Percentiles rank a stretch among this genome's conserved stretches.
Evolutionary conservation across 805 yeast species (phyloP).

Genomic region (Ogataea methanolica): DNA sequence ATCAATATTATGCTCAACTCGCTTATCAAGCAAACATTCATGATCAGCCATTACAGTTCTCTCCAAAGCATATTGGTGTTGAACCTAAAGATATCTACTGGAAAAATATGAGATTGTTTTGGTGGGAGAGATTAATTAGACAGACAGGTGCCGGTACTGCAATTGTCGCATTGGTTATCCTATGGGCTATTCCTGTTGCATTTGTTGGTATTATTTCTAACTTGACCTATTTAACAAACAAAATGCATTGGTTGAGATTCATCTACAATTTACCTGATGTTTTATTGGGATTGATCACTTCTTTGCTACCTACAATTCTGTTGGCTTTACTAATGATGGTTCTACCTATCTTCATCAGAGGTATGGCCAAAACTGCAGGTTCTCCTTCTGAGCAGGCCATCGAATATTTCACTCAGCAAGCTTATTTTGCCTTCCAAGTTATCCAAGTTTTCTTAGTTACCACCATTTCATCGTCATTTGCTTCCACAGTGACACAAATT

Average conservation of each 20-base stretch:
- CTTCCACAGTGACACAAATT: slow-evolving; percentile 62
- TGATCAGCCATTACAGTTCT: slow-evolving; percentile 61
- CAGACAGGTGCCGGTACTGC: slow-evolving; percentile 46
- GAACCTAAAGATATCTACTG: slow-evolving; percentile 62
- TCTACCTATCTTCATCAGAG: slow-evolving; percentile 61
- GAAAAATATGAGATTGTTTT: slow-evolving; percentile 69
- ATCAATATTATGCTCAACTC: slow-evolving; percentile 69
- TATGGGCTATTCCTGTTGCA: slow-evolving; percentile 79
- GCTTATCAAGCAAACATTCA: slow-evolving; percentile 62
- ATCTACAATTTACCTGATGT: slow-evolving; percentile 50
- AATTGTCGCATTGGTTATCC: slow-evolving; percentile 49
- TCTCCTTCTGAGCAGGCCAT: slow-evolving; percentile 50
- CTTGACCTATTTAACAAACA: slow-evolving; percentile 55
- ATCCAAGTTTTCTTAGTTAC: slow-evolving; percentile 69
- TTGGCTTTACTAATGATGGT: slow-evolving; percentile 62
- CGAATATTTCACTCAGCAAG: slow-evolving; percentile 61
- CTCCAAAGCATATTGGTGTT: slow-evolving; percentile 57
- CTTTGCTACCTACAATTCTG: slow-evolving; percentile 63
- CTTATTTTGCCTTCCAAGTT: slow-evolving; percentile 66
- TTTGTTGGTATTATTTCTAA: slow-evolving; percentile 74
- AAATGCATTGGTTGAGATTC: slow-evolving; percentile 49
- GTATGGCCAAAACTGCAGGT: slow-evolving; percentile 59
- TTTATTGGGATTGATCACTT: slow-evolving; percentile 61
- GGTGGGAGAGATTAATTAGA: slow-evolving; percentile 73
- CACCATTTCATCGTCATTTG: slow-evolving; percentile 66